Base-by-base conservation (phyloP, 106 monocot genomes). In the Alisma plantagoaquatica region DNA sequence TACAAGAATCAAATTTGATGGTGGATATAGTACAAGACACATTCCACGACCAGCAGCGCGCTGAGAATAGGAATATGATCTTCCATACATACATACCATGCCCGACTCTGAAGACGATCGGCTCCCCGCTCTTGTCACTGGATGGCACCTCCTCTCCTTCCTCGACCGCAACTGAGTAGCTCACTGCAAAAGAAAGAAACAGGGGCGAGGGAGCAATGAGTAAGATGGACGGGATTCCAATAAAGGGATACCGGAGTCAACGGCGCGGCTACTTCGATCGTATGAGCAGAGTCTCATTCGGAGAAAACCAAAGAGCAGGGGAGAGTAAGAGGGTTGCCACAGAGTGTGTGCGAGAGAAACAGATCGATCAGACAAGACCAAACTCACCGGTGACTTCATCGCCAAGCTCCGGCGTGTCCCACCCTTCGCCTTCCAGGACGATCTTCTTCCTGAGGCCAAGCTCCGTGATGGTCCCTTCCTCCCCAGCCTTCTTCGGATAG, bases 371-470 rank as follows among this genome's bases (percentile, higher is more conserved):
- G 11, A 27, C 23, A 27, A 20, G 16, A 10, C 43, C 23, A 32
- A 19, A n/a, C n/a, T n/a, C 38, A 81, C 75, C 62, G 41, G 72
- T 81, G 52, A 81, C 81, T 43, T 81, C 72, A 46, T 81, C 81
- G 35, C 76, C 81, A 28, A 33, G 41, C 43, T 54, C 46, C 11
- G 80, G 80, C 15, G 75, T 65, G 15, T 67, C 58, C 76, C 76
- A 73, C 18, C 76, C 64, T 27, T 31, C 32, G 16, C 81, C 79
- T 15, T 50, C 20, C 44, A 26, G 42, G 23, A 79, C 48, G 54
- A 79, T 69, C 69, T 79, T 79, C 73, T 79, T 79, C 50, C 23
- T 73, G 65, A 79, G 19, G 46, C 56, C 65, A 11, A 31, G 10
- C 24, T 25, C 27, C 48, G 27, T 53, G 32, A 82, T 62, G 29